phyloP scores from a whole-genome alignment of 805 yeast species.

The Zygosaccharomyces gambellarensis region DNA sequence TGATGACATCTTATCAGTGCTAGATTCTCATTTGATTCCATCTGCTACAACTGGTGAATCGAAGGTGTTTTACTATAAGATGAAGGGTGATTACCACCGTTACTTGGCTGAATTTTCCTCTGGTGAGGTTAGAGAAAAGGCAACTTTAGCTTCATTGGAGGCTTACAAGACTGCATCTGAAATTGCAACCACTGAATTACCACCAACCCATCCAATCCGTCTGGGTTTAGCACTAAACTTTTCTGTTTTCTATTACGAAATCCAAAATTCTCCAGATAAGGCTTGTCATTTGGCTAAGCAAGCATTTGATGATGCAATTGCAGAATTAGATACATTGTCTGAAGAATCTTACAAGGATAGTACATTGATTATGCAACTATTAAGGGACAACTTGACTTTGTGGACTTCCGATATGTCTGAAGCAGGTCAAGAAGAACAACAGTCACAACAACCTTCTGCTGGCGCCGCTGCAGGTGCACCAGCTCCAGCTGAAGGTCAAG shows the following conservation, averaged over 20 bases:
- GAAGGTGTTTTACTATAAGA: slow-evolving; percentile 95
- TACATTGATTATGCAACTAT: slow-evolving; percentile 96
- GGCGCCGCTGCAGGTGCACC: slow-evolving; percentile 32
- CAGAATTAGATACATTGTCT: slow-evolving; percentile 94
- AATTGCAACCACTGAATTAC: slow-evolving; percentile 92
- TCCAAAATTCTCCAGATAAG: slow-evolving; percentile 95
- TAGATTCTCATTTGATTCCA: slow-evolving; percentile 86
- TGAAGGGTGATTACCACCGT: slow-evolving; percentile 99
- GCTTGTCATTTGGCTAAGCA: slow-evolving; percentile 99
- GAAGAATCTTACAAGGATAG: slow-evolving; percentile 99
- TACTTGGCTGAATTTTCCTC: slow-evolving; percentile 95
- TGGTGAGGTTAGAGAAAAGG: slow-evolving; percentile 85
- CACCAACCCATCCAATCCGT: slow-evolving; percentile 98
- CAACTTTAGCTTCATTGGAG: slow-evolving; percentile 88
- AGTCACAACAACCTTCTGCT: slow-evolving; percentile 18
- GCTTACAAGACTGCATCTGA: slow-evolving; percentile 95
- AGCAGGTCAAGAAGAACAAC: slow-evolving; percentile 56
- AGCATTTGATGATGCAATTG: slow-evolving; percentile 98
- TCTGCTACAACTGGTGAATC: slow-evolving; percentile 96
- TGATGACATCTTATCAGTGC: slow-evolving; percentile 85
- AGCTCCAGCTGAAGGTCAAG: slow-evolving; percentile 26
- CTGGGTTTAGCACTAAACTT: slow-evolving; percentile 96
- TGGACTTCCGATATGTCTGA: slow-evolving; percentile 96
- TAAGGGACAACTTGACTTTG: slow-evolving; percentile 95
- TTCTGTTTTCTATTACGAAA: slow-evolving; percentile 97